Evolutionary conservation across 345 rosid genomes (phyloP).

Genomic region (Tarenaya hassleriana): DNA sequence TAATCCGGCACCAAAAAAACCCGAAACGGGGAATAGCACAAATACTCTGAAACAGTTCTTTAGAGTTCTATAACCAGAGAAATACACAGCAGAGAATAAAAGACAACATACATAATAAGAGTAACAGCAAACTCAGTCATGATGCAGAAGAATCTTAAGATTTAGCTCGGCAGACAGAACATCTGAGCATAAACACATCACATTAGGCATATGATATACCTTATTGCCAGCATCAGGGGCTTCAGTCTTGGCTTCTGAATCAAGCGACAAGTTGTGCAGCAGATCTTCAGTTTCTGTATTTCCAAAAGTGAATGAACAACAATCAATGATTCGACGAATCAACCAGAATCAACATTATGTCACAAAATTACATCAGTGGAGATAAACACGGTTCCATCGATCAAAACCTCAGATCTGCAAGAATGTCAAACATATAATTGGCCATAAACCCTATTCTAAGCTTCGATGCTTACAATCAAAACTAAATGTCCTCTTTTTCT

Average conservation of each 20-base stretch:
- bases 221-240: constrained; percentile 30
- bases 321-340: constrained; percentile 1
- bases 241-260: constrained; percentile 26
- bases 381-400: too few relatives aligned
- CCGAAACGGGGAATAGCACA: constrained; percentile 27
- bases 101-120: too few relatives aligned
- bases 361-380: too few relatives aligned
- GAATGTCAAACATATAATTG: too few relatives aligned
- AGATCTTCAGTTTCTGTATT: constrained; percentile 33
- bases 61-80: not conserved
- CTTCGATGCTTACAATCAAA: too few relatives aligned
- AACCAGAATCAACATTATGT: not conserved
- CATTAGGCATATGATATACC: constrained; percentile 33
- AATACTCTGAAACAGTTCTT: constrained; percentile 26
- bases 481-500: too few relatives aligned
- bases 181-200: constrained; percentile 23
- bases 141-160: constrained; percentile 35
- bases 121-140: not conserved
- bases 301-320: constrained; percentile 30
- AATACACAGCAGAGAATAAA: constrained; percentile 46
- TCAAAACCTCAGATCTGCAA: too few relatives aligned
- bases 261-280: constrained; percentile 39
- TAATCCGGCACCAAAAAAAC: constrained; percentile 30
- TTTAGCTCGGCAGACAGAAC: constrained; percentile 28
- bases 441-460: too few relatives aligned